Base-by-base conservation (phyloP, 495 filamentous ascomycete genomes). In the Aspergillus nidulans region DNA sequence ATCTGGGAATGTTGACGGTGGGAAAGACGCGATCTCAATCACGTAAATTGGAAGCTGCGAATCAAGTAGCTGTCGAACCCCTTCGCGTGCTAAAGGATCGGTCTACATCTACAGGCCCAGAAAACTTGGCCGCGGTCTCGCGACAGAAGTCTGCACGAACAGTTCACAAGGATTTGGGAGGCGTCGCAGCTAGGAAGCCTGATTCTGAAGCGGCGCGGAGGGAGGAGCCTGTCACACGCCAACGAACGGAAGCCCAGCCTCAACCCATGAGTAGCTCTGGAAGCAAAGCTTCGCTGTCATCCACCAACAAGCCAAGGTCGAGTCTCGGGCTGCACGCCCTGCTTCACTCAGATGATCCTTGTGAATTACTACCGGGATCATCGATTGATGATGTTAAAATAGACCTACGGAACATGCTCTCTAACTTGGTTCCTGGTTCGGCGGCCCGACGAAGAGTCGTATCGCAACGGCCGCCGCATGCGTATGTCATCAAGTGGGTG, bases 401-500 rank as follows among this genome's bases (percentile, higher is more conserved):
- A 10, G 70, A 72, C 42, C 52, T 77, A 30, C 69, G 72, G 24
- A 65, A 72, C 10, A 74, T 77, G 73, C 56, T 77, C 16, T 58
- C 68, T 19, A 76, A 75, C 41, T 53, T 77, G 57, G 58, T 68
- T 3, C 69, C 64, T 16, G 62, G 69, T 19, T 68, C 72, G 8
- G 56, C 72, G 4, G 57, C 56, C 32, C 71, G 75, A 18, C 67
- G 71, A 28, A 64, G 74, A 7, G 60, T 62, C 6, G 62, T 63
- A 0, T 49, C 67, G 0, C 59, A 69, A 44, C 65, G 71, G 34
- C 55, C 68, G 15, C 73, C 75, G 1, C 75, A 77, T 44, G 57
- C 73, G 18, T 77, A 77, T 62, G 88, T 95, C 20, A 85, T 91
- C 20, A 94, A 92, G 65, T 95, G 90, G 90, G 90, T 95, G n/a